Evolutionary conservation across 2,329 filamentous ascomycete species (phyloP).

Genomic region (Trichoderma atroviride): DNA sequence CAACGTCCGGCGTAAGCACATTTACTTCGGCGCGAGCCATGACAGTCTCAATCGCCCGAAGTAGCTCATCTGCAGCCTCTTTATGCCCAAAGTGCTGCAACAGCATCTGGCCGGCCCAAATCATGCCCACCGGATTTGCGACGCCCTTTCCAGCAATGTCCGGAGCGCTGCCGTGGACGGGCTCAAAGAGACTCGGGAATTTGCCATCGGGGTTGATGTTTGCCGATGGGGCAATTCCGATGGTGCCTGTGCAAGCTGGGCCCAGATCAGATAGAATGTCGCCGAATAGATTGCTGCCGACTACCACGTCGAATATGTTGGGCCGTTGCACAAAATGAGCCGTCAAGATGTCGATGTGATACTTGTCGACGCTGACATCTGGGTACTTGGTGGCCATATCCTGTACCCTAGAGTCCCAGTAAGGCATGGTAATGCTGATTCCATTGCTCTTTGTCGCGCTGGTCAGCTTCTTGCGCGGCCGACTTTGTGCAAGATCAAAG

Average conservation of each 20-base stretch:
- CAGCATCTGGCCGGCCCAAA: constrained; percentile 63
- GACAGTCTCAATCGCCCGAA: constrained; percentile 65
- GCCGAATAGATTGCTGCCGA: constrained; percentile 64
- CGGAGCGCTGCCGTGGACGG: constrained; percentile 71
- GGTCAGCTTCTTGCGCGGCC: constrained; percentile 62
- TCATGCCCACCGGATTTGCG: constrained; percentile 63
- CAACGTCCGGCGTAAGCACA: constrained; percentile 40
- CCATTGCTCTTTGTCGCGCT: constrained; percentile 70
- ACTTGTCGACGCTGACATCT: constrained; percentile 64
- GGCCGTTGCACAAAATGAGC: constrained; percentile 64
- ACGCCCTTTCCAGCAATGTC: constrained; percentile 75
- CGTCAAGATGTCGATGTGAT: constrained; percentile 69
- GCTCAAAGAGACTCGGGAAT: constrained; percentile 61
- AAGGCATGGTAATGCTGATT: constrained; percentile 67
- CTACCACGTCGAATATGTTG: constrained; percentile 62
- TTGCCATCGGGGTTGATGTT: constrained; percentile 55
- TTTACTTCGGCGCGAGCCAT: constrained; percentile 49
- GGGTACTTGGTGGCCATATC: constrained; percentile 57
- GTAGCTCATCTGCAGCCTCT: constrained; percentile 53
- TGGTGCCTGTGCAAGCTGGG: constrained; percentile 69
- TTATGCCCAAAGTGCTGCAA: constrained; percentile 34
- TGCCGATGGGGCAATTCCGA: constrained; percentile 71
- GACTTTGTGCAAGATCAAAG: constrained; percentile 61
- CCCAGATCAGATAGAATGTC: constrained; percentile 74
- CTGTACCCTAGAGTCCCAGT: constrained; percentile 64